These are phyloP conservation scores for Neurospora sp. DNA, from an alignment of 495 filamentous ascomycete genomes.

Conservation along the genomic window DNA sequence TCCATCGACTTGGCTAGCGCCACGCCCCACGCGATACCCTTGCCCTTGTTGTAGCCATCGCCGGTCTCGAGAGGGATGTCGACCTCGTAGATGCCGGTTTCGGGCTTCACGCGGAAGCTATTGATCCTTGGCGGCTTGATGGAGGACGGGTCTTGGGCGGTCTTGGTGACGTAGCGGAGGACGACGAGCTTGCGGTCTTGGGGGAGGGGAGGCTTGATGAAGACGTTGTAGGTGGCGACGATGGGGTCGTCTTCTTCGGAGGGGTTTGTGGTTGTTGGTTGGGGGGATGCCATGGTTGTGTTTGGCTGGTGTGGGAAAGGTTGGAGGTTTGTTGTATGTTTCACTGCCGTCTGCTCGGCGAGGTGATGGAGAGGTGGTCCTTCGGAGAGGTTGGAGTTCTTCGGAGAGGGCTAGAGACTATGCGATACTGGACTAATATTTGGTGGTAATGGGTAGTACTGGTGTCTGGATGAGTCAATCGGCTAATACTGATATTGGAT, in stretches of 20 bases:
- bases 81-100: slow-evolving; percentile 37
- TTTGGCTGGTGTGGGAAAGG: too few species aligned
- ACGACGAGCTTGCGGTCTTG: slow-evolving; percentile 33
- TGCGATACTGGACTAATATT: not conserved
- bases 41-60: slow-evolving; percentile 34
- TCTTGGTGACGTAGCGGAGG: slow-evolving; percentile 34
- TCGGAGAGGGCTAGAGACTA: not conserved
- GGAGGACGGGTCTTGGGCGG: slow-evolving; percentile 17
- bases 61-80: slow-evolving; percentile 33
- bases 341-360: not conserved
- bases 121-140: slow-evolving; percentile 19
- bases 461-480: not conserved
- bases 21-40: slow-evolving; percentile 36
- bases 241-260: slow-evolving; percentile 33
- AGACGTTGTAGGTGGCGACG: slow-evolving; percentile 37
- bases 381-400: not conserved
- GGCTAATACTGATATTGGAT: not conserved
- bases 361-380: not conserved
- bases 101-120: slow-evolving; percentile 35
- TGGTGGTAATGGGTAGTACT: not conserved
- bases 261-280: not conserved
- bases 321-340: not conserved
- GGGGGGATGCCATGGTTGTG: not conserved
- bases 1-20: slow-evolving; percentile 31
- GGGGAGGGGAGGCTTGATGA: slow-evolving; percentile 34